phyloP scores from a whole-genome alignment of 306 rosid species.

The Citrullus mucosospermus region DNA sequence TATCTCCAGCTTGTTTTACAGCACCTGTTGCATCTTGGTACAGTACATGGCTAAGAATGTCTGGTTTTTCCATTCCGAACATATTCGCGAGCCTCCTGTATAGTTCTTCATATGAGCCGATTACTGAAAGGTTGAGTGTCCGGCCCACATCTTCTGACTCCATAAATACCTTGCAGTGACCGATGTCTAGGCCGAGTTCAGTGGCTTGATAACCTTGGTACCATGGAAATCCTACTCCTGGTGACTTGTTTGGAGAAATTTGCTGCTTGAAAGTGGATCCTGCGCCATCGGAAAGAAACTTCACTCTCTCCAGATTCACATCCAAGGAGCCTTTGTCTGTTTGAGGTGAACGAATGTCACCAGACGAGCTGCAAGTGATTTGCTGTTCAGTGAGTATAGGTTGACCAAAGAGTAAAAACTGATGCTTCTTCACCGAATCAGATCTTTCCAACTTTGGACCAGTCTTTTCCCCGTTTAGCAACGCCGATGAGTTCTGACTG shows the following conservation, averaged over 20 bases:
- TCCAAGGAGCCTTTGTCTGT: constrained; percentile 15
- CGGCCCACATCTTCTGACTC: constrained; percentile 93
- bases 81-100: constrained; percentile 58
- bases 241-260: constrained; percentile 39
- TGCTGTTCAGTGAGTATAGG: constrained; percentile 95
- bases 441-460: constrained; percentile 52
- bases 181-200: constrained; percentile 42
- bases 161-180: constrained; percentile 91
- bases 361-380: constrained; percentile 36
- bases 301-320: constrained; percentile 26
- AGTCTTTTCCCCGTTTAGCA: constrained; percentile 61
- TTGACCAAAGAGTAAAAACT: constrained; percentile 86
- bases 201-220: constrained; percentile 18
- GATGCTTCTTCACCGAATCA: constrained; percentile 57
- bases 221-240: constrained; percentile 42
- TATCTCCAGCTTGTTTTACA: constrained; percentile 67
- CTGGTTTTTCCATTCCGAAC: constrained; percentile 72
- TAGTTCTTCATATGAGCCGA: constrained; percentile 76
- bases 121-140: constrained; percentile 51
- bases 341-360: constrained; percentile 9
- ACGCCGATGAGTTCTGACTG: constrained; percentile 46
- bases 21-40: constrained; percentile 65
- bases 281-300: constrained; percentile 30
- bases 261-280: constrained; percentile 24
- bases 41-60: constrained; percentile 57